A percentile compares a stretch with the other conserved stretches of the same genome.
These are phyloP conservation scores for Trypanosoma conorhini DNA, from an alignment of 208 protist genomes.

Conservation along the genomic window DNA sequence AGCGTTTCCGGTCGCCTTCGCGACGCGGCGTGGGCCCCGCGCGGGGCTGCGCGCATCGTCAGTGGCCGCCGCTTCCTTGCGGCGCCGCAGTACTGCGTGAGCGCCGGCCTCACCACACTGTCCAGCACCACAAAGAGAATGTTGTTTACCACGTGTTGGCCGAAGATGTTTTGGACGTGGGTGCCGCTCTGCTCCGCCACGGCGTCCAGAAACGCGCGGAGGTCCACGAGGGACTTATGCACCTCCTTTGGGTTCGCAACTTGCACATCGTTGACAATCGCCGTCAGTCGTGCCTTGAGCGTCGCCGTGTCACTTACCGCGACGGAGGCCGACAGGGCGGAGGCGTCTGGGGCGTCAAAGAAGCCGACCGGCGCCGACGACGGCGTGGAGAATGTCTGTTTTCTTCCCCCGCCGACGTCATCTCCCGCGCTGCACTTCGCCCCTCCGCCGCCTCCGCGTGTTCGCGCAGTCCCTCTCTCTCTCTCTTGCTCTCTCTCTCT, in stretches of 20 bases:
- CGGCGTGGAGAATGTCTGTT: not conserved
- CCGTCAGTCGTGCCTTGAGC: slow-evolving; percentile 23
- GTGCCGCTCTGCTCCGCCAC: slow-evolving; percentile 46
- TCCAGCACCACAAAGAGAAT: slow-evolving; percentile 67
- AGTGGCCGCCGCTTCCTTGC: slow-evolving; percentile 10
- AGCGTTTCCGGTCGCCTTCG: slow-evolving; percentile 12
- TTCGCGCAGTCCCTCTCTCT: not conserved
- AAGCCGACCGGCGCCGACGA: not conserved
- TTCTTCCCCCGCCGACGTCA: not conserved
- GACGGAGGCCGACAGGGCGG: not conserved
- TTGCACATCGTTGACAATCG: slow-evolving; percentile 34
- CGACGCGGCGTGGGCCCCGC: not conserved
- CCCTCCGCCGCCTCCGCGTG: not conserved
- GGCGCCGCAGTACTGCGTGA: slow-evolving; percentile 40
- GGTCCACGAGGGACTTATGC: slow-evolving; percentile 39
- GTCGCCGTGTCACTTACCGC: not conserved
- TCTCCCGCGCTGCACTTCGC: not conserved
- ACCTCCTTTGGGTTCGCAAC: slow-evolving; percentile 34
- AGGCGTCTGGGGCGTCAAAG: not conserved
- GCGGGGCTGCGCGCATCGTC: not conserved
- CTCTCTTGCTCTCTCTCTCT: not conserved
- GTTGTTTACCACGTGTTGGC: slow-evolving; percentile 76
- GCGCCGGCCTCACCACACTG: slow-evolving; percentile 54
- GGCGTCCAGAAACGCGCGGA: slow-evolving; percentile 46
- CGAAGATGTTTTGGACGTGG: slow-evolving; percentile 53